phyloP scores from a whole-genome alignment of 2,329 filamentous ascomycete genomes.

The Macroventuria anomochaeta region DNA sequence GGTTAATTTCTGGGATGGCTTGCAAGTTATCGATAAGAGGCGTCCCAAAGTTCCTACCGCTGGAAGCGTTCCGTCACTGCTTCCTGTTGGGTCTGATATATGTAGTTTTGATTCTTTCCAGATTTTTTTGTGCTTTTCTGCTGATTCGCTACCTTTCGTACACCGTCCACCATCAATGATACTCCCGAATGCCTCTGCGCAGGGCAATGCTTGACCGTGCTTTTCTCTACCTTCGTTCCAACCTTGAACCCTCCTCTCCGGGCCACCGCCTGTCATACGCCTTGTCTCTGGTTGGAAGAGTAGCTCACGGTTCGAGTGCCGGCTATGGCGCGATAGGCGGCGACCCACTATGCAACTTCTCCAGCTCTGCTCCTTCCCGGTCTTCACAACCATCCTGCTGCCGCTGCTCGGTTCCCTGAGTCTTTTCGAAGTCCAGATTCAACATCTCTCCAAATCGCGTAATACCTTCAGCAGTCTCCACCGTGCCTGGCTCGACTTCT shows the following conservation, averaged over 20 bases:
- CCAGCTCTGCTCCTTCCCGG: not conserved
- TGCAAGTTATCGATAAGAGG: conserved; percentile 10
- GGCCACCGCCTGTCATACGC: not conserved
- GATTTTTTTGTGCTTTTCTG: conserved; percentile 19
- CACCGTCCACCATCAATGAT: too few relatives aligned
- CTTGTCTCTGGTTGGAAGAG: not conserved
- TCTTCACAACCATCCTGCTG: not conserved
- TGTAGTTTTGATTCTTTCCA: conserved; percentile 14
- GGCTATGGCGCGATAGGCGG: not conserved
- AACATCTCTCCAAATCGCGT: conserved; percentile 47
- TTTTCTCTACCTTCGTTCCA: not conserved
- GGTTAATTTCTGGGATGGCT: conserved; percentile 3
- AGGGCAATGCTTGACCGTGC: too few relatives aligned
- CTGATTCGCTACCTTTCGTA: conserved; percentile 4
- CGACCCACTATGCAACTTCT: not conserved
- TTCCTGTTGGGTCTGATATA: not conserved
- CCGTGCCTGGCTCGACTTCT: conserved; percentile 11
- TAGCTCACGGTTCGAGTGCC: not conserved
- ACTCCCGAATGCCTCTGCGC: not conserved
- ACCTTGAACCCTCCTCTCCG: not conserved
- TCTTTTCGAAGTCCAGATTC: conserved; percentile 33
- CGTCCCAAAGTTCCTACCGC: not conserved
- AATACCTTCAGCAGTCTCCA: conserved; percentile 44
- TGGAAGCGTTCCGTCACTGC: not conserved
- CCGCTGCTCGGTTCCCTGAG: not conserved